Evolutionary conservation across 2,329 filamentous ascomycete species (phyloP).

Genomic region (Alternaria triticina): DNA sequence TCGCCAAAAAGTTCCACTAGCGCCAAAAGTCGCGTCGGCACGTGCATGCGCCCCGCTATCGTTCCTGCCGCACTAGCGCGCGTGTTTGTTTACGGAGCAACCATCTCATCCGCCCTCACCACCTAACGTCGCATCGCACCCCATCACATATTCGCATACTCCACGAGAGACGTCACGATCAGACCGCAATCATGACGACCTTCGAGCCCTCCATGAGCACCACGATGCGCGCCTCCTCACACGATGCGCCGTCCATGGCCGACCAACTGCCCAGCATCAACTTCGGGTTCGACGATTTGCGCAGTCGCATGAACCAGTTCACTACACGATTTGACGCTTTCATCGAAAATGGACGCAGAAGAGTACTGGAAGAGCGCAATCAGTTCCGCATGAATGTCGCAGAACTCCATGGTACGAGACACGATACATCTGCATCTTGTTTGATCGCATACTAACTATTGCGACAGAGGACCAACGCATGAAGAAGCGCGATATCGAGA

Average conservation of each 20-base stretch:
- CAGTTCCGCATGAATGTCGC: constrained; percentile 90
- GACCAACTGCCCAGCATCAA: constrained; percentile 86
- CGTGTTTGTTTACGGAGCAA: constrained; percentile 41
- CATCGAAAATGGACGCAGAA: constrained; percentile 88
- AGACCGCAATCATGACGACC: constrained; percentile 59
- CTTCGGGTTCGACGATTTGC: constrained; percentile 94
- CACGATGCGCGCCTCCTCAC: constrained; percentile 65
- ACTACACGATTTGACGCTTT: constrained; percentile 90
- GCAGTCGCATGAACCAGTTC: constrained; percentile 93
- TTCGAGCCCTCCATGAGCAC: constrained; percentile 75
- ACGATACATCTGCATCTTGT: too few relatives aligned
- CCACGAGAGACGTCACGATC: not conserved
- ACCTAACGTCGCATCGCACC: constrained; percentile 13
- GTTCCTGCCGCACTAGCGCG: constrained; percentile 15
- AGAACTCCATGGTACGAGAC: constrained; percentile 77
- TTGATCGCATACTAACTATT: constrained; percentile 6
- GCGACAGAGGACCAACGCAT: constrained; percentile 84
- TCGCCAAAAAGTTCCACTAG: constrained; percentile 30
- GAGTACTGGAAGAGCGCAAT: constrained; percentile 90
- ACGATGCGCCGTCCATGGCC: constrained; percentile 70
- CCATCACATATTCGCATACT: constrained; percentile 22
- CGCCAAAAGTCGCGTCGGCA: constrained; percentile 34
- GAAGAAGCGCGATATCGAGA: constrained; percentile 86
- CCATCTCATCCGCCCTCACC: constrained; percentile 21
- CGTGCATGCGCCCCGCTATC: constrained; percentile 24